These are phyloP conservation scores for Trichoderma arundinaceum DNA, from an alignment of 2,329 filamentous ascomycete genomes.

Conservation along the genomic window DNA sequence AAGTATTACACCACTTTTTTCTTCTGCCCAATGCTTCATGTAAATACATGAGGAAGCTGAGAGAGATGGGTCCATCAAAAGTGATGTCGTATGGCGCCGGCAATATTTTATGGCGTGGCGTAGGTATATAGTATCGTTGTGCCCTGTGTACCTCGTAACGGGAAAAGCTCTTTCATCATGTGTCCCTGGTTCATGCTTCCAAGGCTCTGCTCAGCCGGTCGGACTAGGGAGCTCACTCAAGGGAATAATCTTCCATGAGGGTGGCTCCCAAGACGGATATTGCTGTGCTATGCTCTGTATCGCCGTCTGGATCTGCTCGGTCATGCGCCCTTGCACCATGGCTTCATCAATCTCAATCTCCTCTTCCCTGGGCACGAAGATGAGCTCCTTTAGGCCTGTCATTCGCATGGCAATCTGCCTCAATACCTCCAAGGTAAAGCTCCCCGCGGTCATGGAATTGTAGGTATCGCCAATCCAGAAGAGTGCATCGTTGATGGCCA, in stretches of 20 bases:
- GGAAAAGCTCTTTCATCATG: neutral
- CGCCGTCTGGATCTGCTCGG: slow-evolving; percentile 47
- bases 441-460: slow-evolving; percentile 48
- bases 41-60: neutral
- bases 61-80: neutral
- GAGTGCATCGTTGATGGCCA: slow-evolving; percentile 55
- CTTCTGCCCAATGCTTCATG: neutral
- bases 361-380: slow-evolving; percentile 52
- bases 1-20: neutral
- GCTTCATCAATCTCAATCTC: slow-evolving; percentile 43
- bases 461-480: slow-evolving; percentile 48
- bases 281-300: slow-evolving; percentile 43
- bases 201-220: slow-evolving; percentile 24
- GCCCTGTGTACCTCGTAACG: neutral
- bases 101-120: neutral
- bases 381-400: slow-evolving; percentile 49
- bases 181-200: neutral
- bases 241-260: slow-evolving; percentile 48
- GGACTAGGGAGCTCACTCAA: slow-evolving; percentile 37
- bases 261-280: slow-evolving; percentile 43
- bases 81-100: neutral
- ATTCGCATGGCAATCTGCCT: slow-evolving; percentile 47
- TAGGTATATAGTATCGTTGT: neutral
- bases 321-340: slow-evolving; percentile 44
- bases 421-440: slow-evolving; percentile 49